Base-by-base conservation (phyloP, 371 early-diverging fungal genomes). In the Haplosporangium sp. region DNA sequence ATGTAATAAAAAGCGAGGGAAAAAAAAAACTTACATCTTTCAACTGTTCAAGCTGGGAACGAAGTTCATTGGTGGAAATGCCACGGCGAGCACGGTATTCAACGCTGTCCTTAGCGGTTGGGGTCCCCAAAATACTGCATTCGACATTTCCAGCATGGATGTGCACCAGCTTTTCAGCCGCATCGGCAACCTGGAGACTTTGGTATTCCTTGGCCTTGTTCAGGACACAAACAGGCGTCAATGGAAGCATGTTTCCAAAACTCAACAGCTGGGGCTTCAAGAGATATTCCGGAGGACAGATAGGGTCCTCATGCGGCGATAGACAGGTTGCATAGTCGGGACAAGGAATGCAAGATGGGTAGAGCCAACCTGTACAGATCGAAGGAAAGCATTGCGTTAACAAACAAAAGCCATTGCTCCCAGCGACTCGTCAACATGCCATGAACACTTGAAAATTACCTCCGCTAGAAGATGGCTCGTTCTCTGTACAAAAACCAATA, bases 261-360 rank as follows among this genome's bases (percentile, higher is more conserved):
- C 80, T 79, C 54, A 79, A 51, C 8, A 68, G 41, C 52, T 79
- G 73, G 1, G 80, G 80, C 50, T 67, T 72, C 20, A 79, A 50
- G 1, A 73, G 37, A 56, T 79, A 79, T 20, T 79, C 80, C 11
- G 69, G 66, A 7, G 73, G 58, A 45, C 80, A 79, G 10, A 68
- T 62, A 2, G 80, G 80, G 11, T 68, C 65, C 0, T 52, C 55
- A 37, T 79, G 58, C 6, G 80, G 51, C 8, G 37, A 48, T n/a
- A 61, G n/a, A 13, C 80, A 79, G 4, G 62, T 62, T 0, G 80
- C 80, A 51, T 65, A 73, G 46, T 79, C 80, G 4, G 80, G 80
- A 40, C 80, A 79, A 36, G 80, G 80, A 20, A 79, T 79, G 63
- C 80, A 79, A 7, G 59, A 59, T 0, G 80, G 80, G 18, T 68